Evolutionary conservation across 495 filamentous ascomycete species (phyloP).

Genomic region (Xylaria longipes): DNA sequence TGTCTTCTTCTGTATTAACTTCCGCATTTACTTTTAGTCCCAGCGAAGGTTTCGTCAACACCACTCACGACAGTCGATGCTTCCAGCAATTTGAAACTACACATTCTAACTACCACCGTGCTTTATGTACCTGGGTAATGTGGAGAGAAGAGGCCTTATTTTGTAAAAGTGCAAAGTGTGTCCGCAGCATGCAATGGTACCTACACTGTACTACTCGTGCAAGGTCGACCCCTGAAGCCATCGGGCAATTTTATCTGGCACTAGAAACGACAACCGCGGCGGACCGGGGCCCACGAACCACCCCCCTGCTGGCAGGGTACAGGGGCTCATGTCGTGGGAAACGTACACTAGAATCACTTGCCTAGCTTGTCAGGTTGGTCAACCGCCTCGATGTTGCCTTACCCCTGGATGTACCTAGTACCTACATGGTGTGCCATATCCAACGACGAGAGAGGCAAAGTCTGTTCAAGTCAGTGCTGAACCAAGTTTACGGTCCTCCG

Average conservation of each 20-base stretch:
- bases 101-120: background rate
- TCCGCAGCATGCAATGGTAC: slow-evolving; percentile 20
- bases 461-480: background rate
- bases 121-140: slow-evolving; percentile 10
- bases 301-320: slow-evolving; percentile 10
- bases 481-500: slow-evolving; percentile 18
- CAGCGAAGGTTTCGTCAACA: slow-evolving; percentile 5
- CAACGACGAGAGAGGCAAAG: slow-evolving; percentile 11
- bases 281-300: background rate
- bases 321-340: slow-evolving; percentile 4
- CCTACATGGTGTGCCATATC: background rate
- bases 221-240: slow-evolving; percentile 20
- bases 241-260: slow-evolving; percentile 31
- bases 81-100: background rate
- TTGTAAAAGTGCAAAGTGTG: background rate
- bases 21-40: background rate
- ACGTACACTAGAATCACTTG: background rate
- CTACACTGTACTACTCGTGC: slow-evolving; percentile 1
- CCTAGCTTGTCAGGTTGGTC: slow-evolving; percentile 17
- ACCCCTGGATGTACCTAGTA: slow-evolving; percentile 10
- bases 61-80: background rate
- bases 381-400: slow-evolving; percentile 5
- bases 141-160: slow-evolving; percentile 13
- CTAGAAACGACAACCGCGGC: slow-evolving; percentile 16
- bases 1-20: background rate